Evolutionary conservation across 164 flowering plant genomes (phyloP).

Genomic region (Chimonanthus salicifolius): DNA sequence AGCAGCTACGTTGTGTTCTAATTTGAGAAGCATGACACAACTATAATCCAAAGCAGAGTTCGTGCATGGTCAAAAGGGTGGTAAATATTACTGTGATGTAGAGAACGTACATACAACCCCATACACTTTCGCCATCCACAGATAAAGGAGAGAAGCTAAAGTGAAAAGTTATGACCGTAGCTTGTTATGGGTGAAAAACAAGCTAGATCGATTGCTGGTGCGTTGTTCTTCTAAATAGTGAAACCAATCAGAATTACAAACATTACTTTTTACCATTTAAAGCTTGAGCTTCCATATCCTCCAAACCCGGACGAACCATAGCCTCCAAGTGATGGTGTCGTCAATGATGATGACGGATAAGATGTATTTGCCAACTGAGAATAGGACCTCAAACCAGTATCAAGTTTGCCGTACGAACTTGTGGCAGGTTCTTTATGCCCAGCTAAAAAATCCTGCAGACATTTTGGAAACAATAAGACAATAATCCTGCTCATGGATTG

Average conservation of each 20-base stretch:
- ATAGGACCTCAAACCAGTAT: conserved; percentile 45
- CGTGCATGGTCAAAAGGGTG: too few species aligned
- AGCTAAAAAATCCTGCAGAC: conserved; percentile 52
- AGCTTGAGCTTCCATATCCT: conserved; percentile 54
- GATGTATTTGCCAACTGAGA: conserved; percentile 37
- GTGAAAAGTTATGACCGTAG: background rate
- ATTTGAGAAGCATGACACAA: too few species aligned
- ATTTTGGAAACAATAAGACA: background rate
- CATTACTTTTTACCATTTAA: conserved; percentile 19
- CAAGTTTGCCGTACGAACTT: conserved; percentile 44
- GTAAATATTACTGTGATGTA: too few species aligned
- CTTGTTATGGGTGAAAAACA: background rate
- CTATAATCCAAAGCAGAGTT: too few species aligned
- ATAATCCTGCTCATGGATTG: background rate
- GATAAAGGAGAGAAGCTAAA: background rate
- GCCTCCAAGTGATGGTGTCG: conserved; percentile 42
- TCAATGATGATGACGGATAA: conserved; percentile 46
- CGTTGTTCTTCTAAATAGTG: background rate
- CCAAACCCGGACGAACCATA: conserved; percentile 62
- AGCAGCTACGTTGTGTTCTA: too few species aligned
- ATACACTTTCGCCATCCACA: background rate
- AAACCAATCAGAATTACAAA: background rate
- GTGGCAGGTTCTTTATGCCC: conserved; percentile 46
- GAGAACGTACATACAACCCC: too few species aligned
- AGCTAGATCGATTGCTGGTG: background rate